phyloP scores from a whole-genome alignment of 768 basidiomycete genomes.

The Rhodosporidiobolus sp. region DNA sequence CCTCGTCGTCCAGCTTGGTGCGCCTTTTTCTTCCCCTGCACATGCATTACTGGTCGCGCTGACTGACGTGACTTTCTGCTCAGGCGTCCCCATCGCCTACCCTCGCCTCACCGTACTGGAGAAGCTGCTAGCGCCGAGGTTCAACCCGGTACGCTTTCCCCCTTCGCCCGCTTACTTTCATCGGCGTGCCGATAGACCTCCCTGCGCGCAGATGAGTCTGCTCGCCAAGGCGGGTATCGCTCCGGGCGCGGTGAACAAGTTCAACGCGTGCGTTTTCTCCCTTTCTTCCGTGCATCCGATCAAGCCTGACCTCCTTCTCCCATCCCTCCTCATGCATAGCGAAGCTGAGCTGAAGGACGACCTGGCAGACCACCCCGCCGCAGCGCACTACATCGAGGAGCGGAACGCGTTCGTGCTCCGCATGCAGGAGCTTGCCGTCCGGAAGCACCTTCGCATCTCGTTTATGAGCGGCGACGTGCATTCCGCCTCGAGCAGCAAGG shows the following conservation, averaged over 20 bases:
- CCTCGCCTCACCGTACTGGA: slow-evolving; percentile 75
- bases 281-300: background rate
- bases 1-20: slow-evolving; percentile 75
- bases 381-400: slow-evolving; percentile 61
- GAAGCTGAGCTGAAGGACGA: slow-evolving; percentile 86
- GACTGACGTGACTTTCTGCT: background rate
- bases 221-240: slow-evolving; percentile 61
- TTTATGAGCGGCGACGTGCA: slow-evolving; percentile 93
- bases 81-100: slow-evolving; percentile 61
- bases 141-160: slow-evolving; percentile 60
- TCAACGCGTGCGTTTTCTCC: slow-evolving; percentile 61
- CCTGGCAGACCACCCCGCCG: slow-evolving; percentile 51
- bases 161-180: background rate
- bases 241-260: slow-evolving; percentile 63
- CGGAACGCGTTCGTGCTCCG: slow-evolving; percentile 76
- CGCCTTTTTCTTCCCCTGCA: background rate
- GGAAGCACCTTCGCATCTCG: slow-evolving; percentile 65
- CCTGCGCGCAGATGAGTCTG: slow-evolving; percentile 56
- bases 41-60: too few relatives aligned
- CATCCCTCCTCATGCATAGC: slow-evolving; percentile 39
- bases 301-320: background rate
- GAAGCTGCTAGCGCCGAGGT: slow-evolving; percentile 60
- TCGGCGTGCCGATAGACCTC: background rate
- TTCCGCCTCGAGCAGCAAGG: slow-evolving; percentile 60
- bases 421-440: slow-evolving; percentile 67